Evolutionary conservation across 805 yeast species (phyloP), one percentile per base, ranked within the genome.

Genomic region (Barnettozyma siamensis): DNA sequence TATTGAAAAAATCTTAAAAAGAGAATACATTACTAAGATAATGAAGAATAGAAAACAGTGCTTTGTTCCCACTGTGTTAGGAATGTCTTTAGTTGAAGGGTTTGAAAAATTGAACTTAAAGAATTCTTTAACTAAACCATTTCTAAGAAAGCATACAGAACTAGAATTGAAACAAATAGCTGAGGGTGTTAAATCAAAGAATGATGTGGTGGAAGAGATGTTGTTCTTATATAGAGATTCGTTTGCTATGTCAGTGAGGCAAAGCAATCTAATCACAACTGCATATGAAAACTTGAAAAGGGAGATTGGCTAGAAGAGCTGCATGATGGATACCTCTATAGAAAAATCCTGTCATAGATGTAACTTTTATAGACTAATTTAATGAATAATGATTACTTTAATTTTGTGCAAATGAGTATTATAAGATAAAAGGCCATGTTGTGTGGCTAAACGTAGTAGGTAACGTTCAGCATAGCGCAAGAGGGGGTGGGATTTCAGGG

Each of bases 111-210:
- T 93, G 43, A 88, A 84, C 3, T 71, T 87, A 24, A 67, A 61
- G 38, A 88, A 88, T 52, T 80, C 91, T 1, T 68, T 93, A 45
- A 82, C 96, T 0, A 91, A 93, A 53, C 99, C 99, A 4, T 84
- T 85, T 51, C 63, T 93, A 45, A 68, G 99, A 41, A 79, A 83
- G 40, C 78, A 76, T 33, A 66, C 93, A 59, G 99, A 93, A 55
- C 64, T 59, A 13, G 74, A 77, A 37, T 66, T 93, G 54, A 74
- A 67, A 41, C 69, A 71, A 30, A 85, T 93, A 4, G 83, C 89
- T 40, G 70, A 72, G 1, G 97, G 97, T 0, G 49, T 53, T 5
- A 63, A 68, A 27, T 58, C 74, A 1, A 78, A 75, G 50, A 65
- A 65, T 3, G 69, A 66, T 11, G 93, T 88, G 1, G 54, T 80